Evolutionary conservation across 164 flowering plant species (phyloP).

Genomic region (Tinospora cordifolia): DNA sequence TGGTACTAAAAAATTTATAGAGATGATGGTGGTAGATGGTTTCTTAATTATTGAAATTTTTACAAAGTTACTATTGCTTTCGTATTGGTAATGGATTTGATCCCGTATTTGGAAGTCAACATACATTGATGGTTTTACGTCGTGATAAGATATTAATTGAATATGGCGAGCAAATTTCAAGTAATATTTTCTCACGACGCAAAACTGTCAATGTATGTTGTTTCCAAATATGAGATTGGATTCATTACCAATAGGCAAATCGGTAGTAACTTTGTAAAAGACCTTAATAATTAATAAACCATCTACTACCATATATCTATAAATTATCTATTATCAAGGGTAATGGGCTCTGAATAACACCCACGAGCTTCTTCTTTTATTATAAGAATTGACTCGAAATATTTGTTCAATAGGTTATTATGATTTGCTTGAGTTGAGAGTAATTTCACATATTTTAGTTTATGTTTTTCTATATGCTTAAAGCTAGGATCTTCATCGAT

Average conservation of each 20-base stretch:
- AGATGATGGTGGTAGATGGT: slow-evolving; percentile 57
- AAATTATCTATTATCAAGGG: slow-evolving; percentile 32
- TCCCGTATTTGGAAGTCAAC: no score
- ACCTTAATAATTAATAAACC: slow-evolving; percentile 49
- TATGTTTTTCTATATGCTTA: slow-evolving; percentile 39
- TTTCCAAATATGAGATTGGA: slow-evolving; percentile 43
- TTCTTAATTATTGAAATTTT: slow-evolving; percentile 45
- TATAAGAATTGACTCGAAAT: slow-evolving; percentile 15
- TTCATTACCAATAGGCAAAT: no score
- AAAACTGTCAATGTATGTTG: no score
- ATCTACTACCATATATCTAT: slow-evolving; percentile 51
- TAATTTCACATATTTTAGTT: slow-evolving; percentile 30
- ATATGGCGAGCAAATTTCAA: slow-evolving; percentile 32
- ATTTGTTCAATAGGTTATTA: neutral
- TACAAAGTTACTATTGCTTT: neutral
- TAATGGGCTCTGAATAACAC: slow-evolving; percentile 39
- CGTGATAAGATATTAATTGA: slow-evolving; percentile 52
- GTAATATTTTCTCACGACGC: slow-evolving; percentile 39
- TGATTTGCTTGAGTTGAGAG: slow-evolving; percentile 21
- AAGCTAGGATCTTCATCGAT: slow-evolving; percentile 32
- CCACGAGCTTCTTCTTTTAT: slow-evolving; percentile 35
- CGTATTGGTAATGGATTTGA: no score
- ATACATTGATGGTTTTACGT: slow-evolving; percentile 36
- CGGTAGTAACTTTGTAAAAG: slow-evolving; percentile 11
- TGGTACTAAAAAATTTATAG: slow-evolving; percentile 35